These are phyloP conservation scores for Cryptococcus sp. DNA, from an alignment of 1,284 basidiomycete genomes.

Conservation along the genomic window DNA sequence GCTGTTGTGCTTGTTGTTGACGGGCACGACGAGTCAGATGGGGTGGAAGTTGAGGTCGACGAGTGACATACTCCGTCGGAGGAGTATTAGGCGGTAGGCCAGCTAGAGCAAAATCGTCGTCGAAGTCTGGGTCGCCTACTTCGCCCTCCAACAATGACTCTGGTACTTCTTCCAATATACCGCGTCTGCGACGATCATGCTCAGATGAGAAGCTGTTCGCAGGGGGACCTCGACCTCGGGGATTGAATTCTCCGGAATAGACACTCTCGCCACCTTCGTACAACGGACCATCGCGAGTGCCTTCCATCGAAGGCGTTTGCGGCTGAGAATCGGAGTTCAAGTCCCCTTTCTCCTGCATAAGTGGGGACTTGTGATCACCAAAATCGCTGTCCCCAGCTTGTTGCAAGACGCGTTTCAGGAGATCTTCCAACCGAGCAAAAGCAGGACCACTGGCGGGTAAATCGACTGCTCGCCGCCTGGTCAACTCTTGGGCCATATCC, in stretches of 20 bases:
- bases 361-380: conserved; percentile 15
- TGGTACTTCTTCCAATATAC: conserved; percentile 22
- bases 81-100: conserved; percentile 46
- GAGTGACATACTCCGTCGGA: conserved; percentile 28
- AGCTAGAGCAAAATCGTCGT: conserved; percentile 41
- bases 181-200: conserved; percentile 15
- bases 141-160: conserved; percentile 37
- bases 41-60: conserved; percentile 19
- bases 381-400: conserved; percentile 32
- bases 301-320: conserved; percentile 9
- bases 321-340: conserved; percentile 6
- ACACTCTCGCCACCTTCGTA: conserved; percentile 35
- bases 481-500: conserved; percentile 36
- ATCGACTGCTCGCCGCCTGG: conserved; percentile 25
- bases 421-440: conserved; percentile 39
- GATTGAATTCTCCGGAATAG: conserved; percentile 35
- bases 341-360: not conserved
- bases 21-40: conserved; percentile 14
- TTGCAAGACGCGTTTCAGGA: conserved; percentile 40
- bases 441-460: conserved; percentile 24
- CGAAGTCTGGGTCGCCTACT: conserved; percentile 36
- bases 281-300: conserved; percentile 33
- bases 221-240: conserved; percentile 29
- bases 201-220: conserved; percentile 38
- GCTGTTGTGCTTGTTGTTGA: conserved; percentile 13